phyloP scores from a whole-genome alignment of 1,284 basidiomycete species.

The Cutaneotrichosporon cyanovorans region DNA sequence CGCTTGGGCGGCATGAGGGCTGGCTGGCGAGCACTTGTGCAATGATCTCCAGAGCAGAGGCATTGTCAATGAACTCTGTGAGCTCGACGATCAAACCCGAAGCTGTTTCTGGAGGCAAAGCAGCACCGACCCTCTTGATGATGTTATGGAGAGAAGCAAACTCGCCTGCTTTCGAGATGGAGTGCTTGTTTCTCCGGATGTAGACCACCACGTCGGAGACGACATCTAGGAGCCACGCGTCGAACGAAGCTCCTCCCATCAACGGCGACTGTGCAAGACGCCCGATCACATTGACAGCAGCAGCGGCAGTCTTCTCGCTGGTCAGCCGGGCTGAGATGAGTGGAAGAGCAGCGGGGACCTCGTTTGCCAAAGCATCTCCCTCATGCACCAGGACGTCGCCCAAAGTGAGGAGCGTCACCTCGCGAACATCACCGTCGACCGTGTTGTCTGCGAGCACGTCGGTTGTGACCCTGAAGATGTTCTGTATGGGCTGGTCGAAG shows the following conservation, averaged over 20 bases:
- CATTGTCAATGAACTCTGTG: slow-evolving; percentile 67
- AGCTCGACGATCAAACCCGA: slow-evolving; percentile 62
- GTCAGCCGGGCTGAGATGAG: slow-evolving; percentile 71
- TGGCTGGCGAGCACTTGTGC: slow-evolving; percentile 63
- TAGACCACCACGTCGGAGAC: slow-evolving; percentile 70
- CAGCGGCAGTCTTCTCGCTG: slow-evolving; percentile 50
- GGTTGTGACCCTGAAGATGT: slow-evolving; percentile 67
- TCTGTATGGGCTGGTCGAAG: slow-evolving; percentile 52
- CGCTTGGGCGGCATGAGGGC: slow-evolving; percentile 61
- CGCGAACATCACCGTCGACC: slow-evolving; percentile 84
- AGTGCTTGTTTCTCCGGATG: slow-evolving; percentile 69
- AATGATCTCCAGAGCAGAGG: slow-evolving; percentile 63
- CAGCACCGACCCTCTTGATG: slow-evolving; percentile 50
- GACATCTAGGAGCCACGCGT: slow-evolving; percentile 70
- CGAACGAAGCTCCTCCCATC: slow-evolving; percentile 46
- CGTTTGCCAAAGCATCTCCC: slow-evolving; percentile 54
- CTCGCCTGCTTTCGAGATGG: slow-evolving; percentile 65
- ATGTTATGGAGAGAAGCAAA: slow-evolving; percentile 65
- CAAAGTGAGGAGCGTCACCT: slow-evolving; percentile 71
- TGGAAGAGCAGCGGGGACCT: slow-evolving; percentile 47
- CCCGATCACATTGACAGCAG: slow-evolving; percentile 48
- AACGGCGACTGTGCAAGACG: slow-evolving; percentile 46
- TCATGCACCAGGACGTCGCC: slow-evolving; percentile 81
- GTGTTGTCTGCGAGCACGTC: slow-evolving; percentile 66
- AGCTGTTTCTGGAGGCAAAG: slow-evolving; percentile 58